A percentile compares a stretch with the other conserved stretches of the same genome.
Conservation (phyloP, 345 rosid species). For the Citropsis articulata region DNA sequence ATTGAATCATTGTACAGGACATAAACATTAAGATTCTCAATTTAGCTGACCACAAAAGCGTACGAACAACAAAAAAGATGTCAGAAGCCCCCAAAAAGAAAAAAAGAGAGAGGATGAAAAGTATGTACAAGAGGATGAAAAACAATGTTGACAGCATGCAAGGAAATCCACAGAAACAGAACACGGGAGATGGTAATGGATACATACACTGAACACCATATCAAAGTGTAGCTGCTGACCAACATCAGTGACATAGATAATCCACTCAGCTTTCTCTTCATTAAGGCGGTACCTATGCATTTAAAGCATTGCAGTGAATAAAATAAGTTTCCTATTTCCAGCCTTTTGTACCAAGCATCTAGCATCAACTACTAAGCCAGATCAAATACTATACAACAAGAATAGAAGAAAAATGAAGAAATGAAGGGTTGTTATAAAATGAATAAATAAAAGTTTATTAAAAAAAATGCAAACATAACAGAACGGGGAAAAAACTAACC, state of each 20-base stretch:
- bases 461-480: too few relatives aligned
- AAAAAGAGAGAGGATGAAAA: too few relatives aligned
- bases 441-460: too few relatives aligned
- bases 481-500: constrained; percentile 39
- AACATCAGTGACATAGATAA: constrained; percentile 92
- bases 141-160: neutral
- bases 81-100: too few relatives aligned
- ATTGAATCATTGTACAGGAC: neutral
- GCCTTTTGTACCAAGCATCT: neutral
- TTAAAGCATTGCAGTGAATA: constrained; percentile 1
- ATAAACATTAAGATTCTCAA: neutral
- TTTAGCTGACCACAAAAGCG: neutral
- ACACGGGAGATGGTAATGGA: constrained; percentile 1
- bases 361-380: neutral
- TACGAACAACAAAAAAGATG: neutral
- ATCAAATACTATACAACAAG: neutral
- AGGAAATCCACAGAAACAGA: neutral
- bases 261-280: constrained; percentile 96
- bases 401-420: neutral
- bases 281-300: constrained; percentile 79
- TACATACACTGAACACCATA: constrained; percentile 83
- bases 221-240: constrained; percentile 95
- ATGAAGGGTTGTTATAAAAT: neutral
- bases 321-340: neutral
- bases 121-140: neutral